These are phyloP conservation scores for Hirsutella minnesotensis DNA, from an alignment of 2,329 filamentous ascomycete species.

Conservation along the genomic window DNA sequence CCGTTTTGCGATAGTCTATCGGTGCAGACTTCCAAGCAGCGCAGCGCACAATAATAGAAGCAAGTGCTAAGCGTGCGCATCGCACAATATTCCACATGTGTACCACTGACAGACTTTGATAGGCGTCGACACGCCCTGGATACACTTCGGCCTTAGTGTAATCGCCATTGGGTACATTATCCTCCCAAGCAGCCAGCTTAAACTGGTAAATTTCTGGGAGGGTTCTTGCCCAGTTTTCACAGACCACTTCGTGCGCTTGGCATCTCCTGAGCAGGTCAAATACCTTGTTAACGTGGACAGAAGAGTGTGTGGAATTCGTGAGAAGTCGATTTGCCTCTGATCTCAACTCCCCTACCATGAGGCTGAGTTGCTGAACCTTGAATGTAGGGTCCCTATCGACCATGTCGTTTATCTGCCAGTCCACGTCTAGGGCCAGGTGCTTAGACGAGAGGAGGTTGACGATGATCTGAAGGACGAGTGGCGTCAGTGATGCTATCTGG, in stretches of 20 bases:
- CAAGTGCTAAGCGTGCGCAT: constrained; percentile 38
- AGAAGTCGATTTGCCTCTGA: no score
- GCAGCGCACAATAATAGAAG: constrained; percentile 42
- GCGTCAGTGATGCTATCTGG: no score
- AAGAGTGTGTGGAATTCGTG: no score
- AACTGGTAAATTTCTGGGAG: constrained; percentile 37
- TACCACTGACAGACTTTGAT: constrained; percentile 43
- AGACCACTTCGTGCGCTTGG: constrained; percentile 38
- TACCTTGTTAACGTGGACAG: no score
- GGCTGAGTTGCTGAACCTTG: no score
- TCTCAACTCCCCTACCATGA: no score
- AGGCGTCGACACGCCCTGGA: constrained; percentile 48
- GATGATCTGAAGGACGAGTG: no score
- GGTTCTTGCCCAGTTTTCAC: constrained; percentile 34
- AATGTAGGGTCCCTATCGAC: no score
- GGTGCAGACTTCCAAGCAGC: constrained; percentile 47
- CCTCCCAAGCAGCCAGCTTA: constrained; percentile 43
- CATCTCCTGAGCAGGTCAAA: constrained; percentile 41
- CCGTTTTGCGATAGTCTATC: constrained; percentile 48
- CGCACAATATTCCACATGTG: constrained; percentile 43
- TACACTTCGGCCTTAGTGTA: constrained; percentile 41
- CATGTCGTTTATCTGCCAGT: no score
- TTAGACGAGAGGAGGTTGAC: no score
- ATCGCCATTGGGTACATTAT: constrained; percentile 36
- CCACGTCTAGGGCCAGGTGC: no score